A percentile compares a stretch with the other conserved stretches of the same genome.
Evolutionary conservation across 371 early-diverging fungal species (phyloP).

Genomic region (Coemansia sp.): DNA sequence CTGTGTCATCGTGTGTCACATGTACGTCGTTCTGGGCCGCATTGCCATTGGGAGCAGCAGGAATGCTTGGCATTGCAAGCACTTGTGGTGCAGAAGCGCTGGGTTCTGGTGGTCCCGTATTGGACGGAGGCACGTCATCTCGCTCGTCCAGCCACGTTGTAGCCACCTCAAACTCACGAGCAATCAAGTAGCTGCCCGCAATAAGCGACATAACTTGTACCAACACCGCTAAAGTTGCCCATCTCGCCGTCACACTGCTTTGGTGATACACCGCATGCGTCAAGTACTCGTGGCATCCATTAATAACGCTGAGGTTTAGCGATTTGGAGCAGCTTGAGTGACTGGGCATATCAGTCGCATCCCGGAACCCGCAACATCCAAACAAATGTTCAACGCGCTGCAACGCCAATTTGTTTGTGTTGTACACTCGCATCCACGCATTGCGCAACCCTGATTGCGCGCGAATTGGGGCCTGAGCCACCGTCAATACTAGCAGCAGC

Average conservation of each 20-base stretch:
- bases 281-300: slow-evolving; percentile 22
- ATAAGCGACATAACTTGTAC: slow-evolving; percentile 11
- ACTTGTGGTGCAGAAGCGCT: not conserved
- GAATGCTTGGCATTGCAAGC: not conserved
- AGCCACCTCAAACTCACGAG: not conserved
- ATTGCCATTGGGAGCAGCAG: not conserved
- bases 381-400: slow-evolving; percentile 49
- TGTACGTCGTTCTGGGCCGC: not conserved
- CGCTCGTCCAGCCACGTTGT: slow-evolving; percentile 14
- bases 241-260: slow-evolving; percentile 7
- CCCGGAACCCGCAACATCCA: slow-evolving; percentile 53
- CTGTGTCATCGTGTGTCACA: not conserved
- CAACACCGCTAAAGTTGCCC: slow-evolving; percentile 15
- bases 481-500: slow-evolving; percentile 20
- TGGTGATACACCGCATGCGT: not conserved
- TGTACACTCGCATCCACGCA: slow-evolving; percentile 47
- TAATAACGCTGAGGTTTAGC: not conserved
- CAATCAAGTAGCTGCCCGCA: slow-evolving; percentile 5
- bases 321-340: slow-evolving; percentile 20
- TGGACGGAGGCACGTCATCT: not conserved
- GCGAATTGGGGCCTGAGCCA: slow-evolving; percentile 26
- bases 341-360: slow-evolving; percentile 47
- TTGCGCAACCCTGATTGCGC: slow-evolving; percentile 22
- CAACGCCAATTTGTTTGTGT: slow-evolving; percentile 32
- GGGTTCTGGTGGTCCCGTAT: not conserved